Percentiles rank a stretch among this genome's conserved stretches.
Evolutionary conservation across 2,329 filamentous ascomycete species (phyloP).

Genomic region (Tolypocladium cylindrosporum): DNA sequence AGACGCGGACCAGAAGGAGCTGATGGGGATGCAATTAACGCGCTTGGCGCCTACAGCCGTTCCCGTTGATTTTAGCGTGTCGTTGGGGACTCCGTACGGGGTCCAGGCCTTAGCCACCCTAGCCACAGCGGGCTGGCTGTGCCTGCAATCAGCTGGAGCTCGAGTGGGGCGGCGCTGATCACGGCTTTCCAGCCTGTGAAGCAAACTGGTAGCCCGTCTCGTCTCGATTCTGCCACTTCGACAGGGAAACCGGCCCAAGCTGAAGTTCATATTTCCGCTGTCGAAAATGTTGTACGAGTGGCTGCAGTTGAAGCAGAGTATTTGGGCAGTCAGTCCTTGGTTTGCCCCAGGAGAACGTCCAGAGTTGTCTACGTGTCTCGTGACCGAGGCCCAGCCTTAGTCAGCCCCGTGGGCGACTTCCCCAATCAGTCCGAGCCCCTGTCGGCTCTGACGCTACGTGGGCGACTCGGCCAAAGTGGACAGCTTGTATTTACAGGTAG

Average conservation of each 20-base stretch:
- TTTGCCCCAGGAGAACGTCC: not conserved
- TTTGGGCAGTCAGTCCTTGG: not conserved
- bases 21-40: constrained; percentile 3
- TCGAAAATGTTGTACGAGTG: no score
- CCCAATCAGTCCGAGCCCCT: not conserved
- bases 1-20: constrained; percentile 1
- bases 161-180: not conserved
- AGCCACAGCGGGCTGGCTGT: not conserved
- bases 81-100: not conserved
- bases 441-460: not conserved
- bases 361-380: not conserved
- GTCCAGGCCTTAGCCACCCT: not conserved
- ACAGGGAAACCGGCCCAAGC: no score
- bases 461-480: constrained; percentile 5
- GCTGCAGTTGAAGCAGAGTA: not conserved
- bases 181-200: not conserved
- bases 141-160: not conserved
- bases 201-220: not conserved
- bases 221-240: not conserved
- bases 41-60: not conserved
- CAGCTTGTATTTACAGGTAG: constrained; percentile 4
- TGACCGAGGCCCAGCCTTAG: not conserved
- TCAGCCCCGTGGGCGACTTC: not conserved
- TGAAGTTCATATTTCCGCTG: no score
- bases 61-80: not conserved